Evolutionary conservation across 1,284 basidiomycete genomes (phyloP), one percentile per base, ranked within the genome.

Genomic region (Mycosarcoma maydis): DNA sequence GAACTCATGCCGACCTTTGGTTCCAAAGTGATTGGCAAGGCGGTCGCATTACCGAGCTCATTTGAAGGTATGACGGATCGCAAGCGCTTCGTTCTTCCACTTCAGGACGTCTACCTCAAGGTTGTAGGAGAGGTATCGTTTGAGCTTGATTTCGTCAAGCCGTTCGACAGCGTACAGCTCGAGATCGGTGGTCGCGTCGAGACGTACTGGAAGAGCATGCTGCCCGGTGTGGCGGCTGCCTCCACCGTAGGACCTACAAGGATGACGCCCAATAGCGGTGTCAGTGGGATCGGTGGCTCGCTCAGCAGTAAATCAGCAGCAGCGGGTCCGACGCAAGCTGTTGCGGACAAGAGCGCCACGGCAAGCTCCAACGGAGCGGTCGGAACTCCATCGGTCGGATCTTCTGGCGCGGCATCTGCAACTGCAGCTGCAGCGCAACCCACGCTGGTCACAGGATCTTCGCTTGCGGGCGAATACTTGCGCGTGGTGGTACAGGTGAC

Each of bases 1-100:
- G 97, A 95, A 34, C 85, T 98, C 23, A 97, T 95, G 84, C 96
- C 96, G 8, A 97, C 92, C 62, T 98, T 98, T 82, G 96, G 96
- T n/a, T 94, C 92, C 27, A 95, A 94, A 83, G 92, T 94, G 30
- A 92, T 99, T 65, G 96, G 95, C 24, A 89, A 94, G 67, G 94
- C 93, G 16, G 89, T 94, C 39, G 91, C 92, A 22, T 85, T 94
- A 27, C 90, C 94, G 3, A 88, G 88, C 3, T 85, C 90, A 44
- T 89, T 91, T 72, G 87, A 88, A 14, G 62, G 66, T 9, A 73
- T 80, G 60, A 71, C 74, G 26, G 75, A 76, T 46, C 72, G 79
- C 23, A 78, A 73, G 43, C 57, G 61, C 6, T 72, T 81, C 46
- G 71, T 75, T 3, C 53, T 81, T 39, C 94, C 95, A 2, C 89